Evolutionary conservation across 345 rosid species (phyloP).

Genomic region (Hevea brasiliensis): DNA sequence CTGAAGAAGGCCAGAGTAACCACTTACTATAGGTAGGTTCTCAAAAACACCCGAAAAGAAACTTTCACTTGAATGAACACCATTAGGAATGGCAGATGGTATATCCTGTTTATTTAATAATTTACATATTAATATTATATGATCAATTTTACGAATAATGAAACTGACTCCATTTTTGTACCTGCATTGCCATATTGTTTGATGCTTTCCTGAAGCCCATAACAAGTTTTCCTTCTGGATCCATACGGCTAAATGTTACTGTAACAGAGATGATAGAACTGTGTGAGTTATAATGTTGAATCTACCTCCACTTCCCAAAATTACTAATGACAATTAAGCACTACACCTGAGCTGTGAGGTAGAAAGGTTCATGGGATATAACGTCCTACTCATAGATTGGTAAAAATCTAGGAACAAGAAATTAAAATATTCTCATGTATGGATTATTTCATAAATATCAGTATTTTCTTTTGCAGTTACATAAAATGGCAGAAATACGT

Average conservation of each 20-base stretch:
- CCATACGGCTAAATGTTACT: constrained; percentile 98
- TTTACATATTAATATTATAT: constrained; percentile 25
- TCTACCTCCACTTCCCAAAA: neutral
- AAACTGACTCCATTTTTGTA: constrained; percentile 32
- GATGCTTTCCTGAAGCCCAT: constrained; percentile 99
- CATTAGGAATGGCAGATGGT: constrained; percentile 50
- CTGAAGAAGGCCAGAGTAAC: constrained; percentile 71
- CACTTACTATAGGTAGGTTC: constrained; percentile 60
- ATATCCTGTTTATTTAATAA: constrained; percentile 52
- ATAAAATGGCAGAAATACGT: neutral
- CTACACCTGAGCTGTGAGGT: neutral
- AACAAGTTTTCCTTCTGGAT: constrained; percentile 95
- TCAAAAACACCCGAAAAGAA: constrained; percentile 64
- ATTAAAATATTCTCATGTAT: neutral
- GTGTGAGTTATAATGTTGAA: constrained; percentile 2
- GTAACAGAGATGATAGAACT: constrained; percentile 26
- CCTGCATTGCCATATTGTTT: constrained; percentile 68
- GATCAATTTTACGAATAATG: constrained; percentile 23
- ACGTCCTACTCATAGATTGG: neutral
- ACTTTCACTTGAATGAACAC: constrained; percentile 58
- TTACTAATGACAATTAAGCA: neutral
- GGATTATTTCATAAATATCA: neutral
- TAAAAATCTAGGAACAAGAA: neutral
- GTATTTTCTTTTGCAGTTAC: neutral
- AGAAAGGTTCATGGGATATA: neutral